phyloP scores from a whole-genome alignment of 2,329 filamentous ascomycete species.

The Cladosporium sp. region DNA sequence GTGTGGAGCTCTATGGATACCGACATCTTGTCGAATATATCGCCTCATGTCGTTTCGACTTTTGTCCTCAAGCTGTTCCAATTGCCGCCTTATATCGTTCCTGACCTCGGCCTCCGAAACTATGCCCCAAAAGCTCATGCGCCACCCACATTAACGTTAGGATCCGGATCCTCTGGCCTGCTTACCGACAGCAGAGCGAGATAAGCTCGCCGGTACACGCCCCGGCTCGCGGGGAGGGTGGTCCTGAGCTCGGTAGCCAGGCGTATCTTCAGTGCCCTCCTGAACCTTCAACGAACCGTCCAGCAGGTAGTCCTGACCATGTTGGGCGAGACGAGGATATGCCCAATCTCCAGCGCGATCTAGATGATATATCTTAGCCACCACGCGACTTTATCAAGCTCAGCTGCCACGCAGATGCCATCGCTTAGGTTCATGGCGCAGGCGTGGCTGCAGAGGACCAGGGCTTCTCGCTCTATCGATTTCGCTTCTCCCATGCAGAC shows the following conservation, averaged over 20 bases:
- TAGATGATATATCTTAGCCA: background rate
- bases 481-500: background rate
- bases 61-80: no score
- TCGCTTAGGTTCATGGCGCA: conserved; percentile 2
- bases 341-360: background rate
- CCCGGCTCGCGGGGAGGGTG: background rate
- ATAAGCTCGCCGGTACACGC: background rate
- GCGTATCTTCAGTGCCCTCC: background rate
- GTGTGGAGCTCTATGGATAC: no score
- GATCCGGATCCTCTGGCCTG: no score
- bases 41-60: no score
- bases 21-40: no score
- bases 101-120: no score
- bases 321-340: background rate
- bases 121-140: no score
- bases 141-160: no score
- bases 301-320: no score
- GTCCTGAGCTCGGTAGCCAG: background rate
- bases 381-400: conserved; percentile 1
- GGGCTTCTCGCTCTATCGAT: conserved; percentile 5
- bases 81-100: no score
- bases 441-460: conserved; percentile 1
- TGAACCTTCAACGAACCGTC: no score
- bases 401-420: background rate
- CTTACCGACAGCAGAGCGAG: background rate